phyloP scores from a whole-genome alignment of 2,329 filamentous ascomycete genomes.

The Domatiomyces globalis region DNA sequence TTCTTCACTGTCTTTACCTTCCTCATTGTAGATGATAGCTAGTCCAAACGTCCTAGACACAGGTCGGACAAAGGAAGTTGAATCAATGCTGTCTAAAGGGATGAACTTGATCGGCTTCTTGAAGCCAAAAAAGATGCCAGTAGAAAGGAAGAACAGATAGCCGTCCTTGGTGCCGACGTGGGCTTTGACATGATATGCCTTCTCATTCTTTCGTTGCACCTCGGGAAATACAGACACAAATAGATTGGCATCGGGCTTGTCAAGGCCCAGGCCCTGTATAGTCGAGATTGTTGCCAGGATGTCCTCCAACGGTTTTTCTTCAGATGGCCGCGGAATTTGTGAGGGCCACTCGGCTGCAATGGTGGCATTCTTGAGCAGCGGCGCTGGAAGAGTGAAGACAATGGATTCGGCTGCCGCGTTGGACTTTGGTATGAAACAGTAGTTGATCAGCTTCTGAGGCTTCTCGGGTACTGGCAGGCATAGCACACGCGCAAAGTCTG shows the following conservation, averaged over 20 bases:
- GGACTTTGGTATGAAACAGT: constrained; percentile 43
- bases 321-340: constrained; percentile 6
- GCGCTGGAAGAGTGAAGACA: constrained; percentile 47
- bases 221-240: constrained; percentile 48
- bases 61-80: constrained; percentile 49
- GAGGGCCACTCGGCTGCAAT: not conserved
- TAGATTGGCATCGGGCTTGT: constrained; percentile 41
- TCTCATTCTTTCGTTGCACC: constrained; percentile 47
- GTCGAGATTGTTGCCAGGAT: constrained; percentile 38
- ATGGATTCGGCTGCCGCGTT: constrained; percentile 43
- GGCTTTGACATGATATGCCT: constrained; percentile 50
- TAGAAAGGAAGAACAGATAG: constrained; percentile 48
- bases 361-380: constrained; percentile 31
- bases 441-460: constrained; percentile 48
- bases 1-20: constrained; percentile 30
- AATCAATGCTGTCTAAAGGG: constrained; percentile 44
- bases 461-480: constrained; percentile 52
- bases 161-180: constrained; percentile 53
- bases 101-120: constrained; percentile 53
- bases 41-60: constrained; percentile 54
- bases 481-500: constrained; percentile 38
- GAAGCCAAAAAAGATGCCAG: constrained; percentile 50
- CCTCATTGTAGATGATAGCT: constrained; percentile 32
- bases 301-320: constrained; percentile 26
- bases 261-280: constrained; percentile 32